A percentile compares a stretch with the other conserved stretches of the same genome.
Conservation (phyloP, 2,329 filamentous ascomycete genomes). For the Coleophoma eucalyptorum region DNA sequence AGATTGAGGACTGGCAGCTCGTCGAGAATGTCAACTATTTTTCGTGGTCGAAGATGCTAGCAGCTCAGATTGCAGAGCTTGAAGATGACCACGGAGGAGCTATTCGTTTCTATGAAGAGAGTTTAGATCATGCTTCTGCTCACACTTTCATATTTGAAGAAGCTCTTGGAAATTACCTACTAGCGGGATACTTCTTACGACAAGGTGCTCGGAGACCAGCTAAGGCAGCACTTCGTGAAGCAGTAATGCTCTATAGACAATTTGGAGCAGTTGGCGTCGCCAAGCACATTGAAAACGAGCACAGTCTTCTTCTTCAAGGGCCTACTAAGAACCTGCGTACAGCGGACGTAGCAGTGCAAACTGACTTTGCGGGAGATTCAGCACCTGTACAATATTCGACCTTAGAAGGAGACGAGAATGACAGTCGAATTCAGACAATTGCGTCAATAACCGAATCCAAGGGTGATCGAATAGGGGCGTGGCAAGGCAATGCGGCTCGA, state of each 20-base stretch:
- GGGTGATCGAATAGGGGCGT: constrained; percentile 58
- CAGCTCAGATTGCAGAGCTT: constrained; percentile 66
- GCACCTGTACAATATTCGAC: constrained; percentile 47
- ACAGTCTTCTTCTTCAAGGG: constrained; percentile 62
- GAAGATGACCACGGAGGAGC: constrained; percentile 51
- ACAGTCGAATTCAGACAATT: constrained; percentile 35
- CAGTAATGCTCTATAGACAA: constrained; percentile 63
- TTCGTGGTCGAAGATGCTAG: constrained; percentile 63
- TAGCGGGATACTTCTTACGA: constrained; percentile 68
- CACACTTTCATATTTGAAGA: constrained; percentile 68
- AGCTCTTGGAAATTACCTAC: constrained; percentile 68
- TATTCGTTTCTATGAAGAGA: constrained; percentile 63
- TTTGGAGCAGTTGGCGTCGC: constrained; percentile 68
- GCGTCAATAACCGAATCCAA: constrained; percentile 37
- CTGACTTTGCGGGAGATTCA: constrained; percentile 60
- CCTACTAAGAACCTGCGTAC: constrained; percentile 55
- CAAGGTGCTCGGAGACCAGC: constrained; percentile 64
- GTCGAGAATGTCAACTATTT: constrained; percentile 70
- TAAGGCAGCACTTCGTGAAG: constrained; percentile 63
- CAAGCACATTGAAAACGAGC: constrained; percentile 62
- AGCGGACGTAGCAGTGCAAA: constrained; percentile 64
- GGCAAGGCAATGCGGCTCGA: constrained; percentile 54
- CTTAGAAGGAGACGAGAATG: constrained; percentile 34
- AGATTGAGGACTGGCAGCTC: constrained; percentile 60
- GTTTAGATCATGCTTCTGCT: constrained; percentile 67